phyloP scores from a whole-genome alignment of 306 rosid genomes.

The Crotalaria pallida region DNA sequence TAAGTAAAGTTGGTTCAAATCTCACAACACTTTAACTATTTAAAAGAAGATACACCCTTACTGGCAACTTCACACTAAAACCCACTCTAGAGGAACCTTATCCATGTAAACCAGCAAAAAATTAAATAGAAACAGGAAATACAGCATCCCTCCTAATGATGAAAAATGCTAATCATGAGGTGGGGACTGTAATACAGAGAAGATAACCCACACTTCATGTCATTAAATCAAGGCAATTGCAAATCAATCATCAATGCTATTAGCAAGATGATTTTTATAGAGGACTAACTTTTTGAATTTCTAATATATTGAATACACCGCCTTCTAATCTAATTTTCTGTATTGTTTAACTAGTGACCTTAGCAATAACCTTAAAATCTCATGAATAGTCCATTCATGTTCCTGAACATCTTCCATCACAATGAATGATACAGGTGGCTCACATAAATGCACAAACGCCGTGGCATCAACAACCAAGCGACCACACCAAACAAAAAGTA shows the following conservation, averaged over 20 bases:
- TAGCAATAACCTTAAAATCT: too few relatives aligned
- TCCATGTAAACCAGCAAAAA: background rate
- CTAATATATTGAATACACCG: too few relatives aligned
- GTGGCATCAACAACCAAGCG: conserved; percentile 24
- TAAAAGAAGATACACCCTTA: too few relatives aligned
- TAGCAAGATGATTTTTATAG: too few relatives aligned
- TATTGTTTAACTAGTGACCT: too few relatives aligned
- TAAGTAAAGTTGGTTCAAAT: too few relatives aligned
- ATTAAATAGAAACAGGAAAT: background rate
- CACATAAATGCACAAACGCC: conserved; percentile 25
- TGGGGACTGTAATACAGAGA: background rate
- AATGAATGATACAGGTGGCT: background rate
- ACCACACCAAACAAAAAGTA: conserved; percentile 22
- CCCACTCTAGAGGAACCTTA: too few relatives aligned
- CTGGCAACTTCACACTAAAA: too few relatives aligned
- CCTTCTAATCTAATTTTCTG: too few relatives aligned
- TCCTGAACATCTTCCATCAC: background rate
- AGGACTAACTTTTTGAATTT: too few relatives aligned
- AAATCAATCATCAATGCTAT: too few relatives aligned
- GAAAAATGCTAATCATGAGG: background rate
- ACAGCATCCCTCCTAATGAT: background rate
- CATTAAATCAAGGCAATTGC: conserved; percentile 1
- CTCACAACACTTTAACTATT: too few relatives aligned
- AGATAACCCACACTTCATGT: background rate
- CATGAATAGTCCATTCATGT: background rate